phyloP scores from a whole-genome alignment of 345 rosid genomes.

The Salix arbutifolia region DNA sequence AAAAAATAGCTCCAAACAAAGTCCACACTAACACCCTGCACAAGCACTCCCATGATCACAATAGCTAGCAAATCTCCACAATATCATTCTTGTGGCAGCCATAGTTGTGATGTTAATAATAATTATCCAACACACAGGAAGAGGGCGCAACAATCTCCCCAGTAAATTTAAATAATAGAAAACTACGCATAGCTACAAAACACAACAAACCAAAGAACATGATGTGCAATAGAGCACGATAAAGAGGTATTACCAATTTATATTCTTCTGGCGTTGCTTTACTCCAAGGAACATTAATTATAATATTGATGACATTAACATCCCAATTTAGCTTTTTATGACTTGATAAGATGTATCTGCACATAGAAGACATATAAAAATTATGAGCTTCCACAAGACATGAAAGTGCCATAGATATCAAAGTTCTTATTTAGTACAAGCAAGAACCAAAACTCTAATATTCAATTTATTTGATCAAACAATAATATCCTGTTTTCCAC shows the following conservation, averaged over 20 bases:
- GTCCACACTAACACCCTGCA: too few relatives aligned
- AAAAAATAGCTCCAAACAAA: too few relatives aligned
- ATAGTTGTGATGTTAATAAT: too few relatives aligned
- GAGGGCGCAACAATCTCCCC: too few relatives aligned
- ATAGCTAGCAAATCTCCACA: too few relatives aligned
- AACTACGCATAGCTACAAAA: neutral
- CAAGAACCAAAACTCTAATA: neutral
- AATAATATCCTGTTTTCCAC: too few relatives aligned
- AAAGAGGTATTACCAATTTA: slow-evolving; percentile 54
- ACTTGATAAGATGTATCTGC: slow-evolving; percentile 65
- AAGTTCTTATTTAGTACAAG: neutral
- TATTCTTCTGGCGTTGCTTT: slow-evolving; percentile 38
- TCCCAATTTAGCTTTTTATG: slow-evolving; percentile 61
- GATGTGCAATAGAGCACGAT: slow-evolving; percentile 1
- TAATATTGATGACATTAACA: slow-evolving; percentile 42
- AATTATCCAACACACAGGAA: too few relatives aligned
- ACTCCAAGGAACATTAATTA: slow-evolving; percentile 47
- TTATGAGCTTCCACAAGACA: neutral
- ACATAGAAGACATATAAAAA: slow-evolving; percentile 9
- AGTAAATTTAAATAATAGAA: neutral
- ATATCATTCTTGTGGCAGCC: too few relatives aligned
- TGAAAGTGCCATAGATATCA: neutral
- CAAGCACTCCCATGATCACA: too few relatives aligned
- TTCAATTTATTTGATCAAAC: too few relatives aligned
- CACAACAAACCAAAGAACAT: neutral